Conservation (phyloP, 345 rosid species). For the Rhizophora apiculata region DNA sequence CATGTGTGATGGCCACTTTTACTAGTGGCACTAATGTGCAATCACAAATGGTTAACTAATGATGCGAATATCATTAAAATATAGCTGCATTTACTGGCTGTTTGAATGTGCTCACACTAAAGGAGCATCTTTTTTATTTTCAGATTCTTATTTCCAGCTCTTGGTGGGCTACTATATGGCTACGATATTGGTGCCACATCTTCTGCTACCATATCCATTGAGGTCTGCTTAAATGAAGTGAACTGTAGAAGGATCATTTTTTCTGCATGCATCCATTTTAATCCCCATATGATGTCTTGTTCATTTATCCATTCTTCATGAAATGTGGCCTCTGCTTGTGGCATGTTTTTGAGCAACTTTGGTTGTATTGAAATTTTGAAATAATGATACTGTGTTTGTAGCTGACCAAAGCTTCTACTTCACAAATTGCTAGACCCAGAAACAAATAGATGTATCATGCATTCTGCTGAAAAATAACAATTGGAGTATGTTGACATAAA, state of each 20-base stretch:
- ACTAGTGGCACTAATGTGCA: background rate
- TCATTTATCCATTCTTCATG: no score
- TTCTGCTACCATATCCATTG: slow-evolving; percentile 74
- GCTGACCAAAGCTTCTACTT: no score
- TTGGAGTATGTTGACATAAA: no score
- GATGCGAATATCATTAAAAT: background rate
- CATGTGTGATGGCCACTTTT: no score
- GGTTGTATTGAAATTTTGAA: no score
- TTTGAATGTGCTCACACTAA: background rate
- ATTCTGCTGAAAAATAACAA: no score
- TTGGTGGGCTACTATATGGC: slow-evolving; percentile 91
- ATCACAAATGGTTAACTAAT: background rate
- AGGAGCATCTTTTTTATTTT: slow-evolving; percentile 28
- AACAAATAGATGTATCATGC: no score
- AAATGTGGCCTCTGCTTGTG: background rate
- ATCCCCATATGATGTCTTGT: background rate
- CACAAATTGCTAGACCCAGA: no score
- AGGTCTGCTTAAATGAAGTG: slow-evolving; percentile 40
- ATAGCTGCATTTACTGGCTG: background rate
- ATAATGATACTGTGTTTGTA: no score
- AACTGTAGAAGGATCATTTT: background rate
- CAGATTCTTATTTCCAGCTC: slow-evolving; percentile 98
- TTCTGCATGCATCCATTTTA: background rate
- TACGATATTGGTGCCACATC: slow-evolving; percentile 97
- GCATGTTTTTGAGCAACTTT: no score